These are phyloP conservation scores for Phylloporus arenicola DNA, from an alignment of 768 basidiomycete genomes.

Conservation along the genomic window DNA sequence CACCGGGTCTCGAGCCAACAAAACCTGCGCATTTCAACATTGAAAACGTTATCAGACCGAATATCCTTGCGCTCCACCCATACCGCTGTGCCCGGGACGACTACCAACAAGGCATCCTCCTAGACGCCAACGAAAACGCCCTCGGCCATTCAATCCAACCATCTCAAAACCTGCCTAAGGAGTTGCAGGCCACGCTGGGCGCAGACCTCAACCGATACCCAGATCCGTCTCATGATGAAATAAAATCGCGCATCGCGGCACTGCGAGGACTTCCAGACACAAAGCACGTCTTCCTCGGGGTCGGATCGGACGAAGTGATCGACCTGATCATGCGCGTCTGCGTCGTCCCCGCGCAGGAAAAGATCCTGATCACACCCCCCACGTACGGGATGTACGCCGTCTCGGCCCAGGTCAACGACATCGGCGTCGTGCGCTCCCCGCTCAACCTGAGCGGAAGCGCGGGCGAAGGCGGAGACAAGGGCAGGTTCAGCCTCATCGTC, in stretches of 20 bases:
- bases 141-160: slow-evolving; percentile 75
- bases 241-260: slow-evolving; percentile 71
- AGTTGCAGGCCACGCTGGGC: slow-evolving; percentile 36
- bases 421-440: slow-evolving; percentile 72
- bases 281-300: slow-evolving; percentile 85
- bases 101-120: slow-evolving; percentile 83
- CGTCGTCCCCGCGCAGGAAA: slow-evolving; percentile 73
- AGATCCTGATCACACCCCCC: slow-evolving; percentile 85
- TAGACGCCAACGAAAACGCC: slow-evolving; percentile 98
- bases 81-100: slow-evolving; percentile 97
- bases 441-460: slow-evolving; percentile 51
- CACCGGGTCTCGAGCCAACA: slow-evolving; percentile 36
- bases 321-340: slow-evolving; percentile 90
- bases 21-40: slow-evolving; percentile 82
- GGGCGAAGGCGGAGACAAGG: slow-evolving; percentile 70
- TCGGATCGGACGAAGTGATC: slow-evolving; percentile 95
- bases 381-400: slow-evolving; percentile 99
- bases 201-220: slow-evolving; percentile 87
- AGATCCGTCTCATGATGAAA: slow-evolving; percentile 75
- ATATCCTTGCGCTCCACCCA: slow-evolving; percentile 86
- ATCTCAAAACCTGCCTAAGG: slow-evolving; percentile 26
- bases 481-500: slow-evolving; percentile 69
- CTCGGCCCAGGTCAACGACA: slow-evolving; percentile 92
- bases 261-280: slow-evolving; percentile 61
- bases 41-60: slow-evolving; percentile 81